Evolutionary conservation across 1,139 yeast genomes (phyloP).

Genomic region (Pneumocystis wakefieldiae): DNA sequence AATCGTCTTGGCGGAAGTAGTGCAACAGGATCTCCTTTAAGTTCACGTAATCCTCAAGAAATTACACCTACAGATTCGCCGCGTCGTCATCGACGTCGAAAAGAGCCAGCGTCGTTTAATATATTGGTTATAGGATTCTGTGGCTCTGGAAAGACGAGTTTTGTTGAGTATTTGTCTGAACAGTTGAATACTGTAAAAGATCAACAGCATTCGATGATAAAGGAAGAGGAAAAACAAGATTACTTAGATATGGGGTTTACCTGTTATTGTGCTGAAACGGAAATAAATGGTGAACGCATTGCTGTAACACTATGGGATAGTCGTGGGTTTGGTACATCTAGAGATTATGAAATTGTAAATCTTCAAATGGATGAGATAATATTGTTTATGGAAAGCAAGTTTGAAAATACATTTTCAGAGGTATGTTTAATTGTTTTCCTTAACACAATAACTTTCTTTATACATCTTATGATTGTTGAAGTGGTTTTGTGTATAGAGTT

Average conservation of each 20-base stretch:
- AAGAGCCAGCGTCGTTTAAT: not conserved
- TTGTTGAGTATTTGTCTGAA: not conserved
- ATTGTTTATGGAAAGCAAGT: conserved; percentile 1
- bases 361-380: conserved; percentile 1
- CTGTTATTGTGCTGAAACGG: not conserved
- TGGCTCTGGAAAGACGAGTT: conserved; percentile 1
- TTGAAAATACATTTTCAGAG: conserved; percentile 1
- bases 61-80: not conserved
- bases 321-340: not conserved
- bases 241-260: not conserved
- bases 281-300: not conserved
- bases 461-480: not conserved
- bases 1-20: not conserved
- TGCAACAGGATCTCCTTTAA: not conserved
- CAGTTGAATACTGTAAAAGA: not conserved
- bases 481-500: not conserved
- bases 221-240: not conserved
- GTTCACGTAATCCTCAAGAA: not conserved
- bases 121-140: not conserved
- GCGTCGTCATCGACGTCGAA: not conserved
- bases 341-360: not conserved
- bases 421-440: not conserved
- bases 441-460: not conserved
- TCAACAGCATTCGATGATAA: not conserved
- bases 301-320: conserved; percentile 1